Conservation (phyloP, 306 rosid species). For the Cajanus cajan region DNA sequence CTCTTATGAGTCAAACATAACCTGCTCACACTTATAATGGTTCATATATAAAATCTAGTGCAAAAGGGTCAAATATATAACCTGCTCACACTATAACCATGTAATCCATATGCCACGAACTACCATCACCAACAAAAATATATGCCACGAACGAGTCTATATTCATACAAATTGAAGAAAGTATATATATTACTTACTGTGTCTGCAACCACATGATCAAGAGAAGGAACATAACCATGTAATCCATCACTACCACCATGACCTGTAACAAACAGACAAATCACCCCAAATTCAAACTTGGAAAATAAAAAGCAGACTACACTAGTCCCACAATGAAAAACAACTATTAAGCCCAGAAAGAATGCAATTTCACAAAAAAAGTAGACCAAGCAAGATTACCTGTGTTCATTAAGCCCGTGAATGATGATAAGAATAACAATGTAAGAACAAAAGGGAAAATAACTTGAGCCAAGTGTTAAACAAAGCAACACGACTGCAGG, state of each 20-base stretch:
- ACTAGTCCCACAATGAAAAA: background rate
- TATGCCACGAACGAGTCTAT: background rate
- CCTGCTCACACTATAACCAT: too few relatives aligned
- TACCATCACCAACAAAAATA: background rate
- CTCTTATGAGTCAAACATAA: too few relatives aligned
- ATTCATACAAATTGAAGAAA: background rate
- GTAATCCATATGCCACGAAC: too few relatives aligned
- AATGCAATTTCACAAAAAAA: background rate
- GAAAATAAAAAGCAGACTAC: background rate
- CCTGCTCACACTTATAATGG: too few relatives aligned
- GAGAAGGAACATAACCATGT: slow-evolving; percentile 98
- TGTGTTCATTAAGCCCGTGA: slow-evolving; percentile 97
- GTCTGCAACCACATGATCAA: slow-evolving; percentile 95
- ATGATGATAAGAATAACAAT: slow-evolving; percentile 88
- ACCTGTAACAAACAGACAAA: slow-evolving; percentile 50
- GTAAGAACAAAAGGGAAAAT: slow-evolving; percentile 36
- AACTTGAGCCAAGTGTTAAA: slow-evolving; percentile 20
- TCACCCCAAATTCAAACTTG: background rate
- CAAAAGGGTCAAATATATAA: too few relatives aligned
- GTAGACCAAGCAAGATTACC: slow-evolving; percentile 45
- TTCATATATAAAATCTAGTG: too few relatives aligned
- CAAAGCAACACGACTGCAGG: background rate
- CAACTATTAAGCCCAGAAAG: background rate
- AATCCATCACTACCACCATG: slow-evolving; percentile 99
- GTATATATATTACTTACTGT: slow-evolving; percentile 61